phyloP scores from a whole-genome alignment of 441 rosid genomes.

The Viola pubescens region DNA sequence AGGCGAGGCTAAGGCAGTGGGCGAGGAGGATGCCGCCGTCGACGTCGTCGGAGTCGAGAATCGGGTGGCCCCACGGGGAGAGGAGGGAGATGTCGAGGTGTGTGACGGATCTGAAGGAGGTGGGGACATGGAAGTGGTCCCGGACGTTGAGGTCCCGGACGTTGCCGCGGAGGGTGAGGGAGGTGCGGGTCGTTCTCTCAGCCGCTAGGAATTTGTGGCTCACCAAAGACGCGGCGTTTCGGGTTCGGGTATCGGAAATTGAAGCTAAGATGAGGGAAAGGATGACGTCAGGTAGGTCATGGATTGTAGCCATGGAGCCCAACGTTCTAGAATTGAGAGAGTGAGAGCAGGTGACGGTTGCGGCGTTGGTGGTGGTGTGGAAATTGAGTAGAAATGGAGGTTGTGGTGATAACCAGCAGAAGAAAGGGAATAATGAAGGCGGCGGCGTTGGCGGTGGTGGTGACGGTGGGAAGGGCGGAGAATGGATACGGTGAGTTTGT shows the following conservation, averaged over 20 bases:
- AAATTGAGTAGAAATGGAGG: too few relatives aligned
- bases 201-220: conserved; percentile 53
- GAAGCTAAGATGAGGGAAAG: conserved; percentile 43
- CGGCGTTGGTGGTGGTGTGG: too few relatives aligned
- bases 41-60: conserved; percentile 33
- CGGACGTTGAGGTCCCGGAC: conserved; percentile 67
- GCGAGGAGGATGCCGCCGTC: conserved; percentile 43
- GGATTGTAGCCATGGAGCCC: conserved; percentile 22
- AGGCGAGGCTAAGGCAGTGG: conserved; percentile 42
- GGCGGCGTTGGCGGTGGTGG: too few relatives aligned
- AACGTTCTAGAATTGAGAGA: too few relatives aligned
- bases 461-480: too few relatives aligned
- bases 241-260: conserved; percentile 53
- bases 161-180: conserved; percentile 84
- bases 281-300: conserved; percentile 75
- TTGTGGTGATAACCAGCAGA: too few relatives aligned
- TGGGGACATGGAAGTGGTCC: conserved; percentile 49
- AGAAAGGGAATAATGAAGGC: too few relatives aligned
- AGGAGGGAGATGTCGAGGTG: conserved; percentile 74
- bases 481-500: too few relatives aligned
- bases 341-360: too few relatives aligned
- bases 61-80: conserved; percentile 81
- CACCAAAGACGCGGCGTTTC: conserved; percentile 70
- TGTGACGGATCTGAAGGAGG: conserved; percentile 59
- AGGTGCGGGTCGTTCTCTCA: conserved; percentile 68